Evolutionary conservation across 2,329 filamentous ascomycete species (phyloP), one percentile per base, ranked within the genome.

Genomic region (Alternaria alternata): DNA sequence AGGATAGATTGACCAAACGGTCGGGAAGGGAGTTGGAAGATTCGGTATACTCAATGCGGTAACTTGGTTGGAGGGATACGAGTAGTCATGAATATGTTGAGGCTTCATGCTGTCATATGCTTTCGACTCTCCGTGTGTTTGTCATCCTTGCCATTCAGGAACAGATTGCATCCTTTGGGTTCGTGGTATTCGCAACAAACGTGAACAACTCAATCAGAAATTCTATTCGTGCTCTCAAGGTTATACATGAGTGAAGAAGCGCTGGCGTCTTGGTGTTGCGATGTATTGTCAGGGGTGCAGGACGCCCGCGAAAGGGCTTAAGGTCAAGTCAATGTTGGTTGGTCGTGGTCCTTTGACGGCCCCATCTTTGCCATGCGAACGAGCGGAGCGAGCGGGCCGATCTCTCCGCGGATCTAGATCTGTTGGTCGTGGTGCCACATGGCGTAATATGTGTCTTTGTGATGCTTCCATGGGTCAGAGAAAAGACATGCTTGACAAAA

Each of bases 291-390:
- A 38, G 30, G 22, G 34, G 9, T 22, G 12, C 26, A 16, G 8
- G 8, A n/a, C 32, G n/a, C 7, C 20, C 3, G 7, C 46, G 7
- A 26, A 49, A 12, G 11, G 7, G 9, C 30, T 12, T 12, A 7
- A 6, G 8, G 32, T 24, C 20, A 22, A 20, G 14, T n/a, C 30
- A 32, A 22, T 38, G 32, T 48, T 55, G 20, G 41, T 41, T 47
- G 41, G n/a, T 24, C 14, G 26, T 34, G 55, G 39, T 39, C 41
- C 41, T 53, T 38, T 3, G 28, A 49, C 30, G 34, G 51, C 56
- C 51, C 51, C 44, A 36, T 59, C 30, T 41, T 55, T 54, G 26
- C 51, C 41, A 49, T 59, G 56, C 51, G 30, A 59, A 59, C 56
- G 20, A n/a, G 56, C 56, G 56, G 56, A 52, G 34, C 51, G 24